Percentiles rank a stretch among this genome's conserved stretches.
phyloP scores from a whole-genome alignment of 2,329 filamentous ascomycete species.

The Diaporthe sp. region DNA sequence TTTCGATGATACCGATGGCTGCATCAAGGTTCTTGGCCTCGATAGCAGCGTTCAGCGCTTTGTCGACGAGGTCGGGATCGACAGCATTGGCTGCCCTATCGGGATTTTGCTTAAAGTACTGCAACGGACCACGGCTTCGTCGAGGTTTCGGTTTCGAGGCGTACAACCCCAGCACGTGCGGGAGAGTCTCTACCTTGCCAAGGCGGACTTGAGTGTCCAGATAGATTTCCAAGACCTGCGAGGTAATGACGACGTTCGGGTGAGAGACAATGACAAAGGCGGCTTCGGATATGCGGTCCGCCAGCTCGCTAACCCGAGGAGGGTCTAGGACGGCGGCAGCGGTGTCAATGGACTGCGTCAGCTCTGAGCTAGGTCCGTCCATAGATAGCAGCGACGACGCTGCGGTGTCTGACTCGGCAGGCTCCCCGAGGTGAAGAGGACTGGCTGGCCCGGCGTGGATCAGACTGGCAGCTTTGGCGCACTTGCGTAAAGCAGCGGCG shows the following conservation, averaged over 20 bases:
- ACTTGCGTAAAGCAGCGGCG: constrained; percentile 58
- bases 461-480: constrained; percentile 57
- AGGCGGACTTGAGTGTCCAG: constrained; percentile 82
- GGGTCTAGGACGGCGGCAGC: constrained; percentile 16
- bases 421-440: constrained; percentile 54
- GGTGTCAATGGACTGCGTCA: constrained; percentile 25
- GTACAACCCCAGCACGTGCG: constrained; percentile 84
- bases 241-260: constrained; percentile 84
- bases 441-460: constrained; percentile 51
- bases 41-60: constrained; percentile 84
- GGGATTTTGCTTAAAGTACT: constrained; percentile 74
- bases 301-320: constrained; percentile 56
- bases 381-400: constrained; percentile 67
- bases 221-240: constrained; percentile 78
- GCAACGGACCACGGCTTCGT: constrained; percentile 68
- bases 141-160: constrained; percentile 83
- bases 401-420: constrained; percentile 58
- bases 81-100: constrained; percentile 79
- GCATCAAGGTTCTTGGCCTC: constrained; percentile 81
- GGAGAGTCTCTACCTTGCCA: constrained; percentile 80
- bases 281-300: constrained; percentile 66
- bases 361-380: constrained; percentile 41
- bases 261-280: constrained; percentile 80
- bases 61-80: constrained; percentile 75
- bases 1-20: constrained; percentile 81